phyloP scores from a whole-genome alignment of 208 protist species.

The Lotmaria passim region DNA sequence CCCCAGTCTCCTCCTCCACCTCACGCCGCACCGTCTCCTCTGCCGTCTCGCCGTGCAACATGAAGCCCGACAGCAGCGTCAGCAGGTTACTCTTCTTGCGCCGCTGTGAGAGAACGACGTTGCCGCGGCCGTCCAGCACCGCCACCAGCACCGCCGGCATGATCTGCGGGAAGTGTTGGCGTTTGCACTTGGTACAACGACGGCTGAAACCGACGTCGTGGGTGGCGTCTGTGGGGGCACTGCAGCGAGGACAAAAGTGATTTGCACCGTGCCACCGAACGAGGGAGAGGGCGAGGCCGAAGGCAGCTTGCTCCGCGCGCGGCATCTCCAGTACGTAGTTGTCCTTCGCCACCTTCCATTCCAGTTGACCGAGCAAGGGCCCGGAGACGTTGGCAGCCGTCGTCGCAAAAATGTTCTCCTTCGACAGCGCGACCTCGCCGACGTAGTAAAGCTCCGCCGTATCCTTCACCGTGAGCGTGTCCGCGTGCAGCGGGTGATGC shows the following conservation, averaged over 20 bases:
- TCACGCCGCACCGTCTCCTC: conserved; percentile 63
- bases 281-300: conserved; percentile 44
- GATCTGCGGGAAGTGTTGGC: conserved; percentile 42
- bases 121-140: conserved; percentile 54
- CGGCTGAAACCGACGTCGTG: conserved; percentile 33
- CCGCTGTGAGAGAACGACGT: conserved; percentile 56
- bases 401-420: conserved; percentile 26
- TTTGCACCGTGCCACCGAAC: conserved; percentile 31
- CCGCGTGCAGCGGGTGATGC: conserved; percentile 28
- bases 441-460: conserved; percentile 23
- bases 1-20: conserved; percentile 65
- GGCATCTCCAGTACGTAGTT: conserved; percentile 19
- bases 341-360: conserved; percentile 28
- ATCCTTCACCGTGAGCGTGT: conserved; percentile 16
- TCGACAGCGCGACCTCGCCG: conserved; percentile 9
- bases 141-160: conserved; percentile 56
- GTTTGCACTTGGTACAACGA: conserved; percentile 33
- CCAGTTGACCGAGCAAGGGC: conserved; percentile 5
- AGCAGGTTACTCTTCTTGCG: conserved; percentile 21
- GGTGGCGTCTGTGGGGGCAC: conserved; percentile 16
- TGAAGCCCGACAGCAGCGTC: conserved; percentile 62
- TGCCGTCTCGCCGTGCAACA: conserved; percentile 48
- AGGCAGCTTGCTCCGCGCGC: conserved; percentile 24
- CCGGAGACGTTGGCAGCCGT: conserved; percentile 21
- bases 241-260: conserved; percentile 46